A percentile compares a stretch with the other conserved stretches of the same genome.
phyloP scores from a whole-genome alignment of 139 green algal species.

The Micractinium sp. region DNA sequence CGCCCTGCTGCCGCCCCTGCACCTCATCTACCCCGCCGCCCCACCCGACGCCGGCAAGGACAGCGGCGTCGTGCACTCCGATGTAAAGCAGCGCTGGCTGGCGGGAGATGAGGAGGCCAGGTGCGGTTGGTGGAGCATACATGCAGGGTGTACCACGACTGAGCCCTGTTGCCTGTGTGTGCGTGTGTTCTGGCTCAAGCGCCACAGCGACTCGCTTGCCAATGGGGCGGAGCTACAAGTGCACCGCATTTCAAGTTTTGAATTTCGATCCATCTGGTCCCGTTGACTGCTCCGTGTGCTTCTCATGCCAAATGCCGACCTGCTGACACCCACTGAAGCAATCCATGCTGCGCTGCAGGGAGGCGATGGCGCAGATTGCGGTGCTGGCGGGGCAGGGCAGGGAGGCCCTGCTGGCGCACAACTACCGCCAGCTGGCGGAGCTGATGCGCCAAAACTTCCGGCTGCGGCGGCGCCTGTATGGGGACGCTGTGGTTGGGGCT shows the following conservation, averaged over 20 bases:
- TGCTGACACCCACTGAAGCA: background rate
- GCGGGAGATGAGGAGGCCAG: constrained; percentile 60
- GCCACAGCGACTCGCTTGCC: too few species aligned
- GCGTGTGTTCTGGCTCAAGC: too few species aligned
- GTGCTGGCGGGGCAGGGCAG: constrained; percentile 63
- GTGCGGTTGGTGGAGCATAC: background rate
- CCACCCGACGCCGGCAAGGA: constrained; percentile 59
- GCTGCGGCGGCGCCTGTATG: constrained; percentile 74
- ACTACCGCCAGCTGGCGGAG: constrained; percentile 54
- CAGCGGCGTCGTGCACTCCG: constrained; percentile 76
- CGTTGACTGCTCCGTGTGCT: background rate
- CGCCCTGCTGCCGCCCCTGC: constrained; percentile 68
- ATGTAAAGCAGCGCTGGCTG: constrained; percentile 74
- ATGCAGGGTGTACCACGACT: too few species aligned
- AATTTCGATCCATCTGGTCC: too few species aligned
- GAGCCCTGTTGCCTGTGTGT: too few species aligned
- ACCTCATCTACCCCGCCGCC: constrained; percentile 65
- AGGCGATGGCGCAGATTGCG: constrained; percentile 71
- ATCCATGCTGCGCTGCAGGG: background rate
- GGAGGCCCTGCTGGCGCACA: constrained; percentile 48
- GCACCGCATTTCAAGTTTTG: too few species aligned
- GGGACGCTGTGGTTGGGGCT: constrained; percentile 71
- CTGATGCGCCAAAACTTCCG: constrained; percentile 83
- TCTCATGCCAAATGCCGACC: background rate
- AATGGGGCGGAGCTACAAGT: too few species aligned